Evolutionary conservation across 306 rosid genomes (phyloP), one percentile per base, ranked within the genome.

Genomic region (Parietaria judaica): DNA sequence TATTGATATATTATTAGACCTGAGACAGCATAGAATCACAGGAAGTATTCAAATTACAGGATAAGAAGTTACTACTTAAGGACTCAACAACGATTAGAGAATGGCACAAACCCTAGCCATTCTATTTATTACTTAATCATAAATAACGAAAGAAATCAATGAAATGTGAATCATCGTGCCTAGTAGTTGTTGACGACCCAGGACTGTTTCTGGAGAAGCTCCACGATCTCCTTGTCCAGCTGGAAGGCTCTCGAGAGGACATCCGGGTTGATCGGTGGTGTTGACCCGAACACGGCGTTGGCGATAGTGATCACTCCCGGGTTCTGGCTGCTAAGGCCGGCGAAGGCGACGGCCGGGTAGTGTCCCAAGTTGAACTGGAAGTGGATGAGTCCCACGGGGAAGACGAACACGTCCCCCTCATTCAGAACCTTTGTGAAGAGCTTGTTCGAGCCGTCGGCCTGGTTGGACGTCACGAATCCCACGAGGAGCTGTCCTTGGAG

Each of bases 201-300:
- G 65, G 74, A 72, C 58, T 75, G 81, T 68, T 72, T 79, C 51
- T 76, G 81, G n/a, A 79, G 84, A 41, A 45, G 47, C 1, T 70
- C 59, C 3, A 76, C 46, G 8, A 66, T 13, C 0, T 72, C 55
- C 37, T 57, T 34, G 45, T 76, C 78, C 51, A 72, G 70, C 15
- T 75, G 78, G 66, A 79, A 79, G 14, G 80, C 76, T 62, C 67
- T 79, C 36, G 74, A 36, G 14, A 79, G 79, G 56, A 80, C 71
- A 3, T 72, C 74, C 0, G 35, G 14, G 17, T 74, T 58, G 12
- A 70, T 75, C 6, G 73, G 73, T 11, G 84, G 84, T 3, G 66
- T 61, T 3, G 84, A 68, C 47, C 80, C 84, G 63, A 79, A 79
- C 50, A 79, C 71, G 3, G 81, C 53, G 38, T 72, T 75, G 5